These are phyloP conservation scores for Fonsecaea monophora DNA, from an alignment of 2,329 filamentous ascomycete genomes.

Conservation along the genomic window DNA sequence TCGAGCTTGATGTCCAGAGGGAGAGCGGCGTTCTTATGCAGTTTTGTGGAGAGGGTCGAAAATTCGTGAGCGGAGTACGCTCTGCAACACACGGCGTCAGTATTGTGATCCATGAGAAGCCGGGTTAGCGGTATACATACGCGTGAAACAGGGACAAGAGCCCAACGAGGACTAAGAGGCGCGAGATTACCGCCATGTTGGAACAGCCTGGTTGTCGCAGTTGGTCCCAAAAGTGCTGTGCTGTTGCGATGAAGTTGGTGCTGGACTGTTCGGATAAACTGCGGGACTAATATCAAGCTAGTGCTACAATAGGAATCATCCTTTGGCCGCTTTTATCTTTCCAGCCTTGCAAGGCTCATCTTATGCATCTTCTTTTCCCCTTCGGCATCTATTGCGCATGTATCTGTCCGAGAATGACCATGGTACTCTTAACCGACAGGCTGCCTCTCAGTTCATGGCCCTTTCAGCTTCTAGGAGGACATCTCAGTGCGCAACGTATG, in stretches of 20 bases:
- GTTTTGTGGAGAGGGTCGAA: slow-evolving; percentile 64
- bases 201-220: slow-evolving; percentile 3
- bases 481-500: neutral
- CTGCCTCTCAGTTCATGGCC: neutral
- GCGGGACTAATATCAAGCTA: neutral
- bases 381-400: neutral
- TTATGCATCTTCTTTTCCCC: neutral
- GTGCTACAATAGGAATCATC: neutral
- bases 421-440: neutral
- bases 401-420: neutral
- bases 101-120: neutral
- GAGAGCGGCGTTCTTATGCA: slow-evolving; percentile 53
- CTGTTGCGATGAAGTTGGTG: neutral
- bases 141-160: slow-evolving; percentile 82
- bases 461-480: neutral
- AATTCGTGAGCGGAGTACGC: slow-evolving; percentile 98
- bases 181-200: slow-evolving; percentile 74
- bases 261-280: neutral
- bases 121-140: slow-evolving; percentile 61
- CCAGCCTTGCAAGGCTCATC: neutral
- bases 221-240: neutral
- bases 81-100: slow-evolving; percentile 56
- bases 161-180: slow-evolving; percentile 74
- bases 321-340: neutral
- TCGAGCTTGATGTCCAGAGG: slow-evolving; percentile 89